Evolutionary conservation across 352 stramenopile species (phyloP).

Genomic region (Thraustotheca clavata): DNA sequence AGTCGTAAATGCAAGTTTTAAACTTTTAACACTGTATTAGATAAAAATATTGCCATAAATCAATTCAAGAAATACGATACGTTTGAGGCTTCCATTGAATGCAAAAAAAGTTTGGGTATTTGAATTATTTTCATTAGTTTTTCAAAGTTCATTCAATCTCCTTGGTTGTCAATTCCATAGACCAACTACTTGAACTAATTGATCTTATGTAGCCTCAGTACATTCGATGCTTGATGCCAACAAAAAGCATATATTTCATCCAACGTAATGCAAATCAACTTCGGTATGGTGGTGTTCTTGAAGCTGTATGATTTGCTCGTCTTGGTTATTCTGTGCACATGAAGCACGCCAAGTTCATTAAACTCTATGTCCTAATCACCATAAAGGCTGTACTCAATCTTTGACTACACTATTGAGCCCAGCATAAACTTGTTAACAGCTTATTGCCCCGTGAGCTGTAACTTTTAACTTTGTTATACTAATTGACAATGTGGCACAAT

Average conservation of each 20-base stretch:
- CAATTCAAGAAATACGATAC: too few relatives aligned
- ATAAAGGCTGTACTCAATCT: constrained; percentile 25
- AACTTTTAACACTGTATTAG: too few relatives aligned
- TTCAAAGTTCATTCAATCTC: too few relatives aligned
- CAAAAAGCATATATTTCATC: constrained; percentile 81
- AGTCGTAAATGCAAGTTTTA: too few relatives aligned
- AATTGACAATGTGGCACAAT: too few relatives aligned
- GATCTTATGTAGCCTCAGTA: constrained; percentile 95
- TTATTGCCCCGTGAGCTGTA: too few relatives aligned
- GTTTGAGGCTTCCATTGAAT: too few relatives aligned
- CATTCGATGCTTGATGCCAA: constrained; percentile 98
- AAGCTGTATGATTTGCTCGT: constrained; percentile 77
- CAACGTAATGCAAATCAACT: constrained; percentile 66
- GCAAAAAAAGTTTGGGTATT: too few relatives aligned
- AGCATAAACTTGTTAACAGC: background rate
- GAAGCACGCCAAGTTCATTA: constrained; percentile 51
- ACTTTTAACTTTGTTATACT: too few relatives aligned
- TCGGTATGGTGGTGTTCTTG: constrained; percentile 73
- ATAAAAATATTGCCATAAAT: too few relatives aligned
- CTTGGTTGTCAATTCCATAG: constrained; percentile 91
- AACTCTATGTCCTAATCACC: constrained; percentile 32
- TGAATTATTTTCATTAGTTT: too few relatives aligned
- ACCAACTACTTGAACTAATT: constrained; percentile 88
- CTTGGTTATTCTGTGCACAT: constrained; percentile 78
- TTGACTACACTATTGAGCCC: constrained; percentile 11